These are phyloP conservation scores for Cicer pinnatifidum DNA, from an alignment of 306 rosid genomes.

Conservation along the genomic window DNA sequence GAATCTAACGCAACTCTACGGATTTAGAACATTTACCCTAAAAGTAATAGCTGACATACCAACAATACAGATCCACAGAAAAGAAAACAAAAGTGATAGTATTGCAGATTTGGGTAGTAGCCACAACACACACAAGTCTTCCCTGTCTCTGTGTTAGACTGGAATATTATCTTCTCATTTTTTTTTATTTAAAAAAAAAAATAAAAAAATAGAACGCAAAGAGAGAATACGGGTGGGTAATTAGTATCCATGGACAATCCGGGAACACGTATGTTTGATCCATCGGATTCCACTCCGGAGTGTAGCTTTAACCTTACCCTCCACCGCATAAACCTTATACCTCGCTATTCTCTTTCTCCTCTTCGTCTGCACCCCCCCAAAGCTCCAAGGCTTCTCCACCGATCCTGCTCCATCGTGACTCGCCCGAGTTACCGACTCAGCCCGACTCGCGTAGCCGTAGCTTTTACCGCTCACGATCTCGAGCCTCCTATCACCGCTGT, in stretches of 20 bases:
- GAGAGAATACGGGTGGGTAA: not conserved
- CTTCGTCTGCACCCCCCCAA: conserved; percentile 59
- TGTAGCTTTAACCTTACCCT: conserved; percentile 69
- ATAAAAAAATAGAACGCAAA: no score
- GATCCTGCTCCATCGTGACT: conserved; percentile 41
- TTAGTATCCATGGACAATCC: conserved; percentile 66
- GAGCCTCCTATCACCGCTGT: conserved; percentile 47
- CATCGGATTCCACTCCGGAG: conserved; percentile 68
- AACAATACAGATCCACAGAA: no score
- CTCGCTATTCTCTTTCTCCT: conserved; percentile 73
- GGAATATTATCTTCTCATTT: no score
- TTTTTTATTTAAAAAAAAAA: no score
- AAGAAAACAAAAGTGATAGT: no score
- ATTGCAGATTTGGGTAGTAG: no score
- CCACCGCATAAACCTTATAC: conserved; percentile 72
- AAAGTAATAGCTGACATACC: no score
- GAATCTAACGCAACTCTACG: no score
- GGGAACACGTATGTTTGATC: conserved; percentile 76
- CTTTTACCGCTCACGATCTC: conserved; percentile 76
- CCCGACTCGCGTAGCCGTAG: conserved; percentile 38
- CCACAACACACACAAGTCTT: no score
- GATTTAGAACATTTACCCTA: no score
- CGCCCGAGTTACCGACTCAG: conserved; percentile 29
- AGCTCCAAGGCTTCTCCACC: conserved; percentile 60
- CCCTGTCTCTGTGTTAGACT: no score